Conservation (phyloP, 768 basidiomycete genomes). For the Russula sp. region DNA sequence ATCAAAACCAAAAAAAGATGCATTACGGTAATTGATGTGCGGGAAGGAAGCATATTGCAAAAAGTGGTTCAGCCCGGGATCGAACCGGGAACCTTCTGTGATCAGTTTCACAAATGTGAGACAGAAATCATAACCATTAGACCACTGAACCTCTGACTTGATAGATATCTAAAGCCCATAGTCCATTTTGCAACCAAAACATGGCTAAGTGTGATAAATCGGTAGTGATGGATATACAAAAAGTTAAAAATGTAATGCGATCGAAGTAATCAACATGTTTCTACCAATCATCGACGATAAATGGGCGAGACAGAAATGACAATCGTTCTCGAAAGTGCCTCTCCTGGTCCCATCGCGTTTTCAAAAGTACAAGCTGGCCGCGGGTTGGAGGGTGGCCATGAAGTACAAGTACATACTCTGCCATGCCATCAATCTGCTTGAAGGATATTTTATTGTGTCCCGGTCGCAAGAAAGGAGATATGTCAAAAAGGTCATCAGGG, state of each 20-base stretch:
- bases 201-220: neutral
- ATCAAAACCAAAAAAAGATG: no score
- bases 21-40: no score
- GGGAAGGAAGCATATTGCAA: conserved; percentile 7
- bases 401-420: conserved; percentile 17
- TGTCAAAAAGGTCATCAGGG: conserved; percentile 16
- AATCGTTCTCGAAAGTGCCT: conserved; percentile 5
- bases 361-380: conserved; percentile 4
- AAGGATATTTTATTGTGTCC: conserved; percentile 19
- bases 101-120: conserved; percentile 37
- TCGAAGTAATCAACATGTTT: neutral
- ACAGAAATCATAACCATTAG: conserved; percentile 52
- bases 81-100: conserved; percentile 51
- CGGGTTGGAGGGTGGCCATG: conserved; percentile 23
- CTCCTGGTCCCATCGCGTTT: conserved; percentile 15
- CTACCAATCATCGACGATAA: conserved; percentile 8
- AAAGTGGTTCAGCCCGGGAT: conserved; percentile 45
- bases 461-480: conserved; percentile 15
- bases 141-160: conserved; percentile 40
- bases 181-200: neutral
- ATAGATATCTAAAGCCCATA: neutral
- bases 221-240: neutral
- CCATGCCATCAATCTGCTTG: conserved; percentile 15
- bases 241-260: neutral
- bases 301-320: conserved; percentile 10